Evolutionary conservation across 108 stramenopile genomes (phyloP).

Genomic region (Cyclotella kingstonii): DNA sequence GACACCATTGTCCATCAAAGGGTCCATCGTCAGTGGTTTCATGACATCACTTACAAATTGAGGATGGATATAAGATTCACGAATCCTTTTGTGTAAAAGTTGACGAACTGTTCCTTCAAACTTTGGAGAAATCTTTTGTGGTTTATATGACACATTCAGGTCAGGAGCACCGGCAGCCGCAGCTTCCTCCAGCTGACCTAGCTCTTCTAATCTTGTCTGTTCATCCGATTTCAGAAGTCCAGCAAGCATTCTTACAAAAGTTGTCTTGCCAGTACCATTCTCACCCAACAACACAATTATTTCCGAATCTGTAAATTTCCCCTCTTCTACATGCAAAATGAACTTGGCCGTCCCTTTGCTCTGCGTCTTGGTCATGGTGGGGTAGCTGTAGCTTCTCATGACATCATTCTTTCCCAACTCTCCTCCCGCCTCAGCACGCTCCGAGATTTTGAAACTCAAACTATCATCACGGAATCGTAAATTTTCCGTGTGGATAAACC

Average conservation of each 20-base stretch:
- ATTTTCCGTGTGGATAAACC: constrained; percentile 99
- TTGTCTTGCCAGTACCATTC: constrained; percentile 96
- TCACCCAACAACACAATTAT: constrained; percentile 98
- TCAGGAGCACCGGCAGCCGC: constrained; percentile 89
- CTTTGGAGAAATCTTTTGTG: constrained; percentile 98
- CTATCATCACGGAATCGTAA: constrained; percentile 96
- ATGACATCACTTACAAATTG: constrained; percentile 98
- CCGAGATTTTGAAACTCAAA: constrained; percentile 94
- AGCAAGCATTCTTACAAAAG: constrained; percentile 95
- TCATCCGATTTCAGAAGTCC: constrained; percentile 96
- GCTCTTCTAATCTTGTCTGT: constrained; percentile 70
- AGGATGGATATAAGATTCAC: constrained; percentile 94
- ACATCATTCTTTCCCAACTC: constrained; percentile 65
- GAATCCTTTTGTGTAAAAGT: constrained; percentile 94
- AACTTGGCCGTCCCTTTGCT: constrained; percentile 78
- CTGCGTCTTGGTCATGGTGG: constrained; percentile 97
- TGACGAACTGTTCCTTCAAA: constrained; percentile 95
- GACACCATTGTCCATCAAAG: constrained; percentile 96
- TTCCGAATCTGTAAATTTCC: constrained; percentile 95
- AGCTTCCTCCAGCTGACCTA: constrained; percentile 80
- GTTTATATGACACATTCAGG: constrained; percentile 98
- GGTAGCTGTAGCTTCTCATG: constrained; percentile 87
- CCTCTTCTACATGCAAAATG: constrained; percentile 92
- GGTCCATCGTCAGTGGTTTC: constrained; percentile 93
- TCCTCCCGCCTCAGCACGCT: constrained; percentile 67